Evolutionary conservation across 768 basidiomycete genomes (phyloP).

Genomic region (Xanthoconium stramineum): DNA sequence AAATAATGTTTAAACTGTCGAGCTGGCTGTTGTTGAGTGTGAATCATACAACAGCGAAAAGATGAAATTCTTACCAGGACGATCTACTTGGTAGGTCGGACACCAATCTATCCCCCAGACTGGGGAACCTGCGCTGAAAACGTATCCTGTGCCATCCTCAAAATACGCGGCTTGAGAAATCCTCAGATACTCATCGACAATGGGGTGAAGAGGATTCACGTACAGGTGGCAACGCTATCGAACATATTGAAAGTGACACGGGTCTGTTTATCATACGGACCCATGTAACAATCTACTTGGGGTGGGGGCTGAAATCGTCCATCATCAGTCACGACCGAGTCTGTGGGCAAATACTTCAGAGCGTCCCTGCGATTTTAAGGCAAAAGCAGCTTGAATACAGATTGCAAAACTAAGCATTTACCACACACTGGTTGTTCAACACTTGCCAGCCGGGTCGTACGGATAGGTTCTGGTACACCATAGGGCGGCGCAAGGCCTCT

Average conservation of each 20-base stretch:
- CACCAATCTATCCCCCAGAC: constrained; percentile 96
- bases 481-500: constrained; percentile 56
- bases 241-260: constrained; percentile 51
- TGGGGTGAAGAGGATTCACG: constrained; percentile 36
- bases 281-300: constrained; percentile 59
- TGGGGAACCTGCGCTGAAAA: constrained; percentile 86
- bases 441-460: constrained; percentile 46
- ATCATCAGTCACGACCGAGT: constrained; percentile 46
- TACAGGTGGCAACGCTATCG: constrained; percentile 57
- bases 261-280: constrained; percentile 56
- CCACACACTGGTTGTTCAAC: constrained; percentile 47
- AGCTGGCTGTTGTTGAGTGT: constrained; percentile 33
- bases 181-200: not conserved
- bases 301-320: constrained; percentile 51
- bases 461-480: constrained; percentile 47
- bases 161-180: constrained; percentile 53
- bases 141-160: constrained; percentile 55
- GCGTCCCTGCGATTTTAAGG: constrained; percentile 44
- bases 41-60: not conserved
- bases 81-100: constrained; percentile 64
- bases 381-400: constrained; percentile 2
- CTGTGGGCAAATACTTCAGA: constrained; percentile 56
- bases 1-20: constrained; percentile 71
- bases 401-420: constrained; percentile 5
- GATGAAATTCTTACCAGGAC: constrained; percentile 40